Percentiles rank a stretch among this genome's conserved stretches.
These are phyloP conservation scores for Hypoxylon rickii DNA, from an alignment of 495 filamentous ascomycete genomes.

Conservation along the genomic window DNA sequence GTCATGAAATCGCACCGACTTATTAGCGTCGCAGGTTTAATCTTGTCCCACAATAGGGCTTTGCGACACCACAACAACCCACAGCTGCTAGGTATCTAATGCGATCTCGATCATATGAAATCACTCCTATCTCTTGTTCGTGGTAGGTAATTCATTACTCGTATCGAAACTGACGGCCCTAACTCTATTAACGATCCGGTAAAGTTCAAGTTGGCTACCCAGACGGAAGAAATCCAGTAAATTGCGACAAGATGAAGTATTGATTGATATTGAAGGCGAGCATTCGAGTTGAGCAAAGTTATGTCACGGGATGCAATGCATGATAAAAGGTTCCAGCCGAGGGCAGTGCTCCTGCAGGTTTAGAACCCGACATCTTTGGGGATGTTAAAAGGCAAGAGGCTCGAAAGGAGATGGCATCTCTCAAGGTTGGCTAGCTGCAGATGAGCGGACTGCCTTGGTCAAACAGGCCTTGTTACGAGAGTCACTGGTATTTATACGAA, in stretches of 20 bases:
- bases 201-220: too few species aligned
- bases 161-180: too few species aligned
- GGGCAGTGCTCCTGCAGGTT: background rate
- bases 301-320: constrained; percentile 11
- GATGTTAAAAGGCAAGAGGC: background rate
- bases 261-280: too few species aligned
- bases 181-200: too few species aligned
- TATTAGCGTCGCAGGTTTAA: background rate
- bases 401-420: background rate
- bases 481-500: too few species aligned
- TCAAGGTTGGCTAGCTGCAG: constrained; percentile 1
- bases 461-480: too few species aligned
- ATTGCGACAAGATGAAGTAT: too few species aligned
- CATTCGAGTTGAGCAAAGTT: background rate
- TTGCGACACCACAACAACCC: background rate
- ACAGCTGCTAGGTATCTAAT: background rate
- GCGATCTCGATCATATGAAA: too few species aligned
- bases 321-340: constrained; percentile 23
- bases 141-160: too few species aligned
- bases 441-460: background rate
- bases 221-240: too few species aligned
- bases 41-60: background rate
- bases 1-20: constrained; percentile 14
- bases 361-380: background rate
- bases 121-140: too few species aligned